Evolutionary conservation across 306 rosid genomes (phyloP).

Genomic region (Cucumis sativus): Cucumber_9930_V3 NC_026655.2:5250001-5250500

Average conservation of each 20-base stretch:
- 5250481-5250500: neutral
- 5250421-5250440: neutral
- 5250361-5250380: neutral
- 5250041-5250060: neutral
- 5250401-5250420: neutral
- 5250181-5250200: conserved; percentile 73
- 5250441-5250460: neutral
- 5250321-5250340: conserved; percentile 31
- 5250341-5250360: conserved; percentile 43
- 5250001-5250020: conserved; percentile 68
- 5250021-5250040: neutral
- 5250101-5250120: conserved; percentile 41
- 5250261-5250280: conserved; percentile 46
- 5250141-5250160: conserved; percentile 45
- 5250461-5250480: neutral
- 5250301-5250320: conserved; percentile 54
- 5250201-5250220: conserved; percentile 47
- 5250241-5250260: conserved; percentile 95
- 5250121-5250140: conserved; percentile 32
- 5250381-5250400: neutral
- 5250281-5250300: conserved; percentile 56
- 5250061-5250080: neutral
- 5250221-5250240: conserved; percentile 78
- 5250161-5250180: conserved; percentile 32
- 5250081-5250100: neutral